Evolutionary conservation across 2,329 filamentous ascomycete genomes (phyloP), one percentile per base, ranked within the genome.

Genomic region (Corinectria fuckeliana): DNA sequence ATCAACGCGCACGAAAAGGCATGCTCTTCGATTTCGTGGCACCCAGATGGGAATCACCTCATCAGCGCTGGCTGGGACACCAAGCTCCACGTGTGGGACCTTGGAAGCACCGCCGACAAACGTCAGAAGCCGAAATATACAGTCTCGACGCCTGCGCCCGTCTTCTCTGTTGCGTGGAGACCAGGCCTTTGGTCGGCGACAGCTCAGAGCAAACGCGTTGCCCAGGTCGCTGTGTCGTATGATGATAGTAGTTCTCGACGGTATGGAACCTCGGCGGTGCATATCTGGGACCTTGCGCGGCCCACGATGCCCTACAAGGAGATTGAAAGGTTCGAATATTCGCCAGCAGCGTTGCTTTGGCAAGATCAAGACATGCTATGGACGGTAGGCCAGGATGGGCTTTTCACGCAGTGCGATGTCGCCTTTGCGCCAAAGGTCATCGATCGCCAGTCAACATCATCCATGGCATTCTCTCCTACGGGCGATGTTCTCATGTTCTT

Each of bases 241-340:
- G 83, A 88, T 58, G 85, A 86, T 64, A 78, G 78, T 39, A 81
- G 81, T 65, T 73, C 80, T 41, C 82, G 81, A 56, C 79, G 81
- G 8, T 82, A 82, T 52, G 86, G 85, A 39, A 83, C 85, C 41
- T 84, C 81, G 25, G 78, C 81, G 0, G 85, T 89, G 13, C 87
- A 90, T 56, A 79, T 90, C 18, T 91, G 87, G 87, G 88, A 91
- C 69, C 75, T 91, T n/a, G 87, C 86, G 6, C 80, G 88, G 28
- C 86, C 88, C 1, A 85, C 86, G 1, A 82, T 90, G 78, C 87
- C 88, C 0, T 89, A 88, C 69, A 88, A 88, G 63, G 85, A 88
- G 65, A 82, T 90, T 45, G 84, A 88, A 58, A 76, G 82, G 36
- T 89, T 88, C 63, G 82, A 85, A 20, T 78, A 71, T 25, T 82